Base-by-base conservation (phyloP, 345 rosid species). In the Geranium rotundifolium region DNA sequence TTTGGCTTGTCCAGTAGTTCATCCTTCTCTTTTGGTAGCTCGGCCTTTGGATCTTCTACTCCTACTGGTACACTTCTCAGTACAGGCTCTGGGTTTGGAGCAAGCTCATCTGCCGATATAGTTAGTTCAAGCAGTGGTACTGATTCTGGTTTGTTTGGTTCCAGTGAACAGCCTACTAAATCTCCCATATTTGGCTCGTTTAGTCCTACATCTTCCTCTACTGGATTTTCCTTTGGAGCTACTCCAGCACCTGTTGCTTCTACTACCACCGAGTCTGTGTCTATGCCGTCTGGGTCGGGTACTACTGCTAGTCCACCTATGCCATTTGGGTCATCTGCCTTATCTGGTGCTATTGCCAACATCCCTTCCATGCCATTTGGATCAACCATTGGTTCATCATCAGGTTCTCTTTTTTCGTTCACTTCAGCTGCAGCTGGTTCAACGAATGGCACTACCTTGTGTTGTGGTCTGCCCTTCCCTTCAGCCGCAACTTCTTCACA, bases 91-190 rank as follows among this genome's bases (percentile, higher is more conserved):
- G 57, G 83, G 15, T 83, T 82, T 70, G 92, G 86, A 57, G 46
- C 58, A 54, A 68, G 84, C 68, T 68, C 84, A 57, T 57, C 77
- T 13, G 29, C 73, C 19, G 79, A 61, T 63, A 15, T 82, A 71
- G 67, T 73, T 63, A 74, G 81, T 76, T 74, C 88, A n/a, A 69
- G 69, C 60, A 73, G 66, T 63, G 75, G 73, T 70, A 34, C 72
- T 50, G 60, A 75, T 60, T 59, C 84, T 49, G 59, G 72, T 12
- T 7, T 72, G 10, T 81, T 89, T 72, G 79, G 87, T 70, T 70
- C 95, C 54, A 75, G 68, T 61, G 81, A 84, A 90, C 85, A 73
- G 69, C 63, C 89, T 56, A 62, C 83, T 15, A 76, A 76, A 57
- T 56, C 80, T 57, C 64, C 86, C 19, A 17, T 60, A 55, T 82